Evolutionary conservation across 2,329 filamentous ascomycete genomes (phyloP).

Genomic region (Epichloe typhina): DNA sequence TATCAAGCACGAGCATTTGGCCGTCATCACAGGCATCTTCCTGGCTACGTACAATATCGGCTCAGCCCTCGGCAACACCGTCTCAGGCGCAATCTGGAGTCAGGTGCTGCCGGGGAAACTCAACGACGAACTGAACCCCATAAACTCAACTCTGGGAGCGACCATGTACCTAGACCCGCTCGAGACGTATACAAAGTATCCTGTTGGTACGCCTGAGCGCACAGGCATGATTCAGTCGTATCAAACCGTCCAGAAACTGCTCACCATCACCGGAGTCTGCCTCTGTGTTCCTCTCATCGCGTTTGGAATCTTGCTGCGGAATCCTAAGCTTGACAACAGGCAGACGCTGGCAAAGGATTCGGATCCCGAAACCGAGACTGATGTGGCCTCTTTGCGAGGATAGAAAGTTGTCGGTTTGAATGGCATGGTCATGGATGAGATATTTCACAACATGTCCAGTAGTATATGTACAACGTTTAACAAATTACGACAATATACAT

Average conservation of each 20-base stretch:
- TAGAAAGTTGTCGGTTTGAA: neutral
- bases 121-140: conserved; percentile 27
- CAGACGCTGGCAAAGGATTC: conserved; percentile 28
- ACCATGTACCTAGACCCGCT: conserved; percentile 42
- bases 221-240: conserved; percentile 42
- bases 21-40: conserved; percentile 41
- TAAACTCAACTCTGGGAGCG: conserved; percentile 35
- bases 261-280: conserved; percentile 35
- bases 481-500: too few species aligned
- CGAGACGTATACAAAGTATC: conserved; percentile 41
- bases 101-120: conserved; percentile 39
- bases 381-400: neutral
- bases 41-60: conserved; percentile 44
- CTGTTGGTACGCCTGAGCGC: conserved; percentile 33
- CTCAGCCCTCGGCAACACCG: conserved; percentile 41
- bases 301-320: conserved; percentile 28
- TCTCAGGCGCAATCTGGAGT: conserved; percentile 50
- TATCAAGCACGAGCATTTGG: conserved; percentile 40
- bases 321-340: conserved; percentile 31
- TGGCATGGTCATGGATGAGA: too few species aligned
- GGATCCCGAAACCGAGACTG: conserved; percentile 9
- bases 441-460: too few species aligned
- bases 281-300: conserved; percentile 34
- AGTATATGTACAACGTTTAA: too few species aligned
- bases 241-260: conserved; percentile 31